A percentile compares a stretch with the other conserved stretches of the same genome.
phyloP scores from a whole-genome alignment of 2,329 filamentous ascomycete genomes.

The Fusarium sp. region DNA sequence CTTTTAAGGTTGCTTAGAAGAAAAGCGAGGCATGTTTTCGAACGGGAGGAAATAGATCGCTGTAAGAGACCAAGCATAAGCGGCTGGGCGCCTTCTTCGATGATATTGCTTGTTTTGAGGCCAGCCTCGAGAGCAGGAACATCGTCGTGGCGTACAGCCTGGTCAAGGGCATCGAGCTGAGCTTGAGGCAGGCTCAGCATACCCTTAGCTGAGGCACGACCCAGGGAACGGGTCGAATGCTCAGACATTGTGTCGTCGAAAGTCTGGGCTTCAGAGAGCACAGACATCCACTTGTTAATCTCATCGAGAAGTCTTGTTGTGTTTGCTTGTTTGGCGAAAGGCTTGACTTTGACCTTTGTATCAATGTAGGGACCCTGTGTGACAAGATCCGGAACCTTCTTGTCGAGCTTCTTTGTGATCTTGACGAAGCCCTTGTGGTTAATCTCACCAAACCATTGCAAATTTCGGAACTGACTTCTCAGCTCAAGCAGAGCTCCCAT shows the following conservation, averaged over 20 bases:
- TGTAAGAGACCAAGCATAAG: constrained; percentile 85
- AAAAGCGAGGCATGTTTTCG: constrained; percentile 76
- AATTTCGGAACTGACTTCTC: constrained; percentile 85
- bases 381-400: constrained; percentile 82
- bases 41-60: constrained; percentile 77
- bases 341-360: constrained; percentile 88
- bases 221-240: constrained; percentile 79
- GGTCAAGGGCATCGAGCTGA: constrained; percentile 77
- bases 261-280: constrained; percentile 81
- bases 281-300: constrained; percentile 93
- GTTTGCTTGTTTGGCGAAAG: constrained; percentile 81
- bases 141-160: constrained; percentile 77
- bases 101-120: constrained; percentile 67
- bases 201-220: constrained; percentile 79
- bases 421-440: constrained; percentile 96
- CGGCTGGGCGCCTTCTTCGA: constrained; percentile 63
- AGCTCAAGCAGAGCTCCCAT: constrained; percentile 91
- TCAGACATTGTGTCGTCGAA: constrained; percentile 80
- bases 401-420: constrained; percentile 99
- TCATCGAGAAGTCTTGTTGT: constrained; percentile 62
- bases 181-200: constrained; percentile 77
- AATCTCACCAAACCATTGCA: constrained; percentile 98
- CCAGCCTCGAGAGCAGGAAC: constrained; percentile 65
- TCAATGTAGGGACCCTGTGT: constrained; percentile 88
- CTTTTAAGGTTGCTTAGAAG: constrained; percentile 76